Percentiles rank a stretch among this genome's conserved stretches.
phyloP scores from a whole-genome alignment of 495 filamentous ascomycete genomes.

The Penicillium lividum region DNA sequence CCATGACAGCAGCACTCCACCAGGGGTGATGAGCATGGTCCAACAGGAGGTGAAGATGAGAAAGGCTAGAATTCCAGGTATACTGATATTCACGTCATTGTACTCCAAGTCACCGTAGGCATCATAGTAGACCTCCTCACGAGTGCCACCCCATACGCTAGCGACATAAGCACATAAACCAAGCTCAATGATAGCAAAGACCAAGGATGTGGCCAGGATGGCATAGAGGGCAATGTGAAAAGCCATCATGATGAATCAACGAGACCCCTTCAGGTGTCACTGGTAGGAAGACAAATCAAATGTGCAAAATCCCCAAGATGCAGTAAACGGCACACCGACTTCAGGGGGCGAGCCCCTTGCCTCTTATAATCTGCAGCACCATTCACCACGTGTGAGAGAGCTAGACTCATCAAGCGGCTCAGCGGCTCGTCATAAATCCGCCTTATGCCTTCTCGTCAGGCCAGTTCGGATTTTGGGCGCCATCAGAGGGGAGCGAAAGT shows the following conservation, averaged over 20 bases:
- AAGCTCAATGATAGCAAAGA: slow-evolving; percentile 31
- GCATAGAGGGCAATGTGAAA: slow-evolving; percentile 30
- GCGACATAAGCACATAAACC: slow-evolving; percentile 26
- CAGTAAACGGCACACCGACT: neutral
- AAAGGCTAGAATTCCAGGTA: slow-evolving; percentile 29
- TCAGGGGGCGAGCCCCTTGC: slow-evolving; percentile 12
- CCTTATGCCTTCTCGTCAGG: slow-evolving; percentile 1
- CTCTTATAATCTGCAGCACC: slow-evolving; percentile 7
- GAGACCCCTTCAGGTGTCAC: neutral
- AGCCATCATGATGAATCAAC: slow-evolving; percentile 21
- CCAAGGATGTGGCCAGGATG: slow-evolving; percentile 24
- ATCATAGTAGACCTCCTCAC: slow-evolving; percentile 6
- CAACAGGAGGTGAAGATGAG: slow-evolving; percentile 29
- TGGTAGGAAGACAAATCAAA: neutral
- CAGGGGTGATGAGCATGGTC: slow-evolving; percentile 25
- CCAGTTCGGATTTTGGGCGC: slow-evolving; percentile 4
- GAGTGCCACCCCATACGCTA: slow-evolving; percentile 5
- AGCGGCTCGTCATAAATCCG: neutral
- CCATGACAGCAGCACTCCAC: slow-evolving; percentile 26
- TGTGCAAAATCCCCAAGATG: neutral
- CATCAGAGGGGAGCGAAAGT: neutral
- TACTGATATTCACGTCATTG: slow-evolving; percentile 14
- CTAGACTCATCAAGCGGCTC: neutral
- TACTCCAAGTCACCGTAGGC: slow-evolving; percentile 13
- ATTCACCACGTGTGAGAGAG: slow-evolving; percentile 8